phyloP scores from a whole-genome alignment of 805 yeast genomes.

The Cyberlindnera lachancei region DNA sequence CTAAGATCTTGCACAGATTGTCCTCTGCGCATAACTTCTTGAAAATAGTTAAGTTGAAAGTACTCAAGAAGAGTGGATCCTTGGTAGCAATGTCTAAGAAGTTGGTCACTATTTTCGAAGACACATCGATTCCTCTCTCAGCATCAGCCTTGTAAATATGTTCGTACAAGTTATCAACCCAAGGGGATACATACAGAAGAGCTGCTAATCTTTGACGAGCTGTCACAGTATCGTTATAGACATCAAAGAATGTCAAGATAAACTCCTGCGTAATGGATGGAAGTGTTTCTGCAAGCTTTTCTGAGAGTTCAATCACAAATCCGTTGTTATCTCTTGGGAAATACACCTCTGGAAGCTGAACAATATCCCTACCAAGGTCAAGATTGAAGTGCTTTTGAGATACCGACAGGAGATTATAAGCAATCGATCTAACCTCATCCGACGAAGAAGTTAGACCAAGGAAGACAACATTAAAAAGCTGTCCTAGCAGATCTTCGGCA shows the following conservation, averaged over 20 bases:
- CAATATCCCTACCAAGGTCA: conserved; percentile 49
- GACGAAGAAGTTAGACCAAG: conserved; percentile 59
- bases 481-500: conserved; percentile 43
- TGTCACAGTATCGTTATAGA: conserved; percentile 36
- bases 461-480: conserved; percentile 55
- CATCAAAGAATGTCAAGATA: conserved; percentile 39
- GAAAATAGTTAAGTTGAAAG: conserved; percentile 62
- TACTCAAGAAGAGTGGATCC: conserved; percentile 40
- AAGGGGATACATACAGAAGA: conserved; percentile 52
- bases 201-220: conserved; percentile 23
- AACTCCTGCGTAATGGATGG: conserved; percentile 59
- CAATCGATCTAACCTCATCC: conserved; percentile 51
- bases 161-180: conserved; percentile 62
- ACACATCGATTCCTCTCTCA: conserved; percentile 50
- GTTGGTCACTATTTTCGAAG: conserved; percentile 53
- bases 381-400: conserved; percentile 53
- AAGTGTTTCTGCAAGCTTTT: conserved; percentile 43
- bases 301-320: conserved; percentile 50
- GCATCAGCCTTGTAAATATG: conserved; percentile 48
- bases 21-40: conserved; percentile 55
- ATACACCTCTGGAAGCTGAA: conserved; percentile 49
- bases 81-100: conserved; percentile 51
- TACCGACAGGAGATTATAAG: conserved; percentile 56
- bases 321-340: conserved; percentile 63
- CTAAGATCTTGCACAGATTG: conserved; percentile 44